Conservation (phyloP, 73 alveolate genomes). For the Stentor roeselii region DNA sequence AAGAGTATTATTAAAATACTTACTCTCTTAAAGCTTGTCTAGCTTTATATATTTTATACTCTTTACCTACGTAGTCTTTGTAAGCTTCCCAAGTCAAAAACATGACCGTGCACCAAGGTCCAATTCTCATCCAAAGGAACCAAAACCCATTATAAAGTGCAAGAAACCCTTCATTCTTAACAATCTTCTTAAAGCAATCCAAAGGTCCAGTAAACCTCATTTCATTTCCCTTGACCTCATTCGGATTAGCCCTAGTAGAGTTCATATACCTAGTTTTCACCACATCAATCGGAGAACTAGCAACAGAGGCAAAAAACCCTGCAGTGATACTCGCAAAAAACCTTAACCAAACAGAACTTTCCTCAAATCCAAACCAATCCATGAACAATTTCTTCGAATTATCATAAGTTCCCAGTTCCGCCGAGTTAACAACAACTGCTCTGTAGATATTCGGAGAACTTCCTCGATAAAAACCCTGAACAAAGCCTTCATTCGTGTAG, state of each 20-base stretch:
- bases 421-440: constrained; percentile 38
- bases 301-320: constrained; percentile 45
- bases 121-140: constrained; percentile 39
- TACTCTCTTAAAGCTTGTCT: neutral
- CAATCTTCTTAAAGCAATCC: constrained; percentile 32
- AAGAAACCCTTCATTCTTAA: constrained; percentile 43
- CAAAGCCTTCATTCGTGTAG: constrained; percentile 28
- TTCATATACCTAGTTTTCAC: constrained; percentile 39
- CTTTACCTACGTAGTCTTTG: constrained; percentile 23
- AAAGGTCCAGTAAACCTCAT: constrained; percentile 39
- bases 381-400: constrained; percentile 29
- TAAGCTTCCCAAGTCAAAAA: constrained; percentile 37
- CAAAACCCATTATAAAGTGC: constrained; percentile 47
- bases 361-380: neutral
- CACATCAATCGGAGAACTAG: constrained; percentile 44
- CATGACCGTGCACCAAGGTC: constrained; percentile 44
- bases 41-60: neutral
- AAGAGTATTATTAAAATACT: too few relatives aligned
- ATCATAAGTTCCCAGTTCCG: constrained; percentile 37
- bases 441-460: constrained; percentile 31
- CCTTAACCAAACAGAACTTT: constrained; percentile 24
- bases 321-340: constrained; percentile 40
- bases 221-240: constrained; percentile 32
- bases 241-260: neutral
- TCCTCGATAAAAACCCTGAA: constrained; percentile 33